phyloP scores from a whole-genome alignment of 2,329 filamentous ascomycete species.

The Colletotrichum tropicicola region DNA sequence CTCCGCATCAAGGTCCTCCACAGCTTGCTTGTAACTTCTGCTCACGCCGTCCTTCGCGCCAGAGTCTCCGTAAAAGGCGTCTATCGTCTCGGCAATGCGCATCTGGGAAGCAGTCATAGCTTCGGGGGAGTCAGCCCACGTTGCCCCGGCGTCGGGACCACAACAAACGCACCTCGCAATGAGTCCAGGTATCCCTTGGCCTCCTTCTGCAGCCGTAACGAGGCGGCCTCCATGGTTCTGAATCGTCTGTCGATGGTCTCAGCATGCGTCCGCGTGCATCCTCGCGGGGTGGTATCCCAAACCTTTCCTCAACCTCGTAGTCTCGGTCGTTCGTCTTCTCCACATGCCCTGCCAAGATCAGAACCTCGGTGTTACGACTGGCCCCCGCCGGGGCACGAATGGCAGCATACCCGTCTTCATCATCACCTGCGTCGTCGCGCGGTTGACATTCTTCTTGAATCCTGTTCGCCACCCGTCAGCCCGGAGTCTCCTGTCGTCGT shows the following conservation, averaged over 20 bases:
- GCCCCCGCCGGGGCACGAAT: not conserved
- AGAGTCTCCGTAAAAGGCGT: constrained; percentile 97
- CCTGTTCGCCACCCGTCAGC: constrained; percentile 39
- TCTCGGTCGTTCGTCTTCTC: constrained; percentile 99
- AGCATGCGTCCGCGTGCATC: constrained; percentile 17
- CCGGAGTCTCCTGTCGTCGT: not conserved
- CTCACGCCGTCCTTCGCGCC: constrained; percentile 95
- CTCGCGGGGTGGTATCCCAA: not conserved
- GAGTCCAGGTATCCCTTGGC: constrained; percentile 98
- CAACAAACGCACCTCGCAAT: constrained; percentile 72
- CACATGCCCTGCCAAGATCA: constrained; percentile 75
- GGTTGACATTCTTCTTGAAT: constrained; percentile 92
- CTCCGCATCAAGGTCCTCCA: constrained; percentile 96
- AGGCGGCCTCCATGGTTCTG: constrained; percentile 95
- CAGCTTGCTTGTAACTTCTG: constrained; percentile 97
- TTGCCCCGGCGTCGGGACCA: not conserved
- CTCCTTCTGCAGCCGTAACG: constrained; percentile 92
- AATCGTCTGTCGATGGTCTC: constrained; percentile 73
- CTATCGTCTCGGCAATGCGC: constrained; percentile 98
- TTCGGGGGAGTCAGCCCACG: constrained; percentile 42
- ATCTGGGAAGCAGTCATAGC: constrained; percentile 99
- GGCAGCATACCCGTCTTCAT: constrained; percentile 87
- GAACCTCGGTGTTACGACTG: not conserved
- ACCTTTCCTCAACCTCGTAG: constrained; percentile 97
- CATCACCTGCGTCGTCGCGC: constrained; percentile 99